A percentile compares a stretch with the other conserved stretches of the same genome.
These are phyloP conservation scores for Apiospora rasikravindrae DNA, from an alignment of 2,329 filamentous ascomycete genomes.

Conservation along the genomic window DNA sequence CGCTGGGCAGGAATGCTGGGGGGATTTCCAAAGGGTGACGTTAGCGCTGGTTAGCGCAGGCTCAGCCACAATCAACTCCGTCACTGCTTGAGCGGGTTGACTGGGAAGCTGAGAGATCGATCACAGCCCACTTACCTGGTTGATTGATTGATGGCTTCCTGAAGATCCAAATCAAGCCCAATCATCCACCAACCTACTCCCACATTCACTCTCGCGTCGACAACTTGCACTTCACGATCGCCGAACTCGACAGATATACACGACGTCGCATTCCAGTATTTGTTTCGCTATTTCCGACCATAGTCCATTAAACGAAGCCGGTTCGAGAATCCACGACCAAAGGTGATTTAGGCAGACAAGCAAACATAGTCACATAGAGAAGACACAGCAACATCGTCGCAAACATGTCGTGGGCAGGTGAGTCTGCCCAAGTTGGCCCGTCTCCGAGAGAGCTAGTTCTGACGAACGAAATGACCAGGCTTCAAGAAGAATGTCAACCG, in stretches of 20 bases:
- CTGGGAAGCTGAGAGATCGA: constrained; percentile 11
- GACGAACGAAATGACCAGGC: constrained; percentile 49
- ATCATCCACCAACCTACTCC: not conserved
- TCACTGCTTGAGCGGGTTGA: constrained; percentile 7
- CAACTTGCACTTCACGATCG: not conserved
- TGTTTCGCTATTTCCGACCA: not conserved
- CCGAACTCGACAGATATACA: not conserved
- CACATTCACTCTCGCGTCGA: not conserved
- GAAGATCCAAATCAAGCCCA: constrained; percentile 1
- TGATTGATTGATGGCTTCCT: not conserved
- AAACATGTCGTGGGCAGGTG: constrained; percentile 76
- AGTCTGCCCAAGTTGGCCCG: constrained; percentile 21
- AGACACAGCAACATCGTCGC: constrained; percentile 30
- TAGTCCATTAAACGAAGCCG: not conserved
- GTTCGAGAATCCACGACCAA: not conserved
- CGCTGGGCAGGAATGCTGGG: not conserved
- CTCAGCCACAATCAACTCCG: constrained; percentile 16
- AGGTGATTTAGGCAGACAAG: not conserved
- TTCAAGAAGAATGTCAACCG: constrained; percentile 98
- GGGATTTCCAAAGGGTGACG: not conserved
- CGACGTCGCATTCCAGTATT: not conserved
- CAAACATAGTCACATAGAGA: not conserved
- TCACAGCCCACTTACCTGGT: constrained; percentile 10
- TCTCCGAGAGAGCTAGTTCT: not conserved
- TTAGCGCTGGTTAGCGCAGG: not conserved